Conservation (phyloP, 164 flowering plant genomes). For the Tinospora cordifolia region DNA sequence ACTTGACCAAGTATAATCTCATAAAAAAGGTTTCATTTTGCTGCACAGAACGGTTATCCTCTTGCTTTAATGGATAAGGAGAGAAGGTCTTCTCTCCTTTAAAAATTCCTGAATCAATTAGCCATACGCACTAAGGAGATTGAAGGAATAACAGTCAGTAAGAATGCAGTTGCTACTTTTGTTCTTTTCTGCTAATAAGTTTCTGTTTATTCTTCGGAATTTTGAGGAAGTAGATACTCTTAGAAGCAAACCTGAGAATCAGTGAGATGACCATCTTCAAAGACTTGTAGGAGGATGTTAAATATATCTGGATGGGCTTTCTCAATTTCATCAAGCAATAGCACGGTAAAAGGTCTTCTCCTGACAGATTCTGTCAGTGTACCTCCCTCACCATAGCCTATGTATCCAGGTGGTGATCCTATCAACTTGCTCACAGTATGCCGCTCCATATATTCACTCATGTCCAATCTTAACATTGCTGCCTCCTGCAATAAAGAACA, state of each 20-base stretch:
- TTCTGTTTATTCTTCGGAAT: too few species aligned
- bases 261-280: conserved; percentile 89
- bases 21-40: not conserved
- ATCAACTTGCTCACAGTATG: conserved; percentile 77
- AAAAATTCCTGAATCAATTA: too few species aligned
- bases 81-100: too few species aligned
- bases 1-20: not conserved
- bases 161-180: too few species aligned
- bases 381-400: conserved; percentile 86
- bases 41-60: not conserved
- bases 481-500: conserved; percentile 41
- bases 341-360: conserved; percentile 66
- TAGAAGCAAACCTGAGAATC: conserved; percentile 66
- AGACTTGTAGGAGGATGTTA: conserved; percentile 76
- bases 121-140: too few species aligned
- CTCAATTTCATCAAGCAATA: conserved; percentile 85
- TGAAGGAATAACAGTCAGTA: too few species aligned
- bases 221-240: not conserved
- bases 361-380: conserved; percentile 76
- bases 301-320: conserved; percentile 91
- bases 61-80: too few species aligned
- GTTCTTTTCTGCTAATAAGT: too few species aligned
- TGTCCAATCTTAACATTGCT: conserved; percentile 77
- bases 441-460: conserved; percentile 94
- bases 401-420: conserved; percentile 93